These are phyloP conservation scores for Aspergillus novoparasiticus DNA, from an alignment of 2,329 filamentous ascomycete genomes.

Conservation along the genomic window DNA sequence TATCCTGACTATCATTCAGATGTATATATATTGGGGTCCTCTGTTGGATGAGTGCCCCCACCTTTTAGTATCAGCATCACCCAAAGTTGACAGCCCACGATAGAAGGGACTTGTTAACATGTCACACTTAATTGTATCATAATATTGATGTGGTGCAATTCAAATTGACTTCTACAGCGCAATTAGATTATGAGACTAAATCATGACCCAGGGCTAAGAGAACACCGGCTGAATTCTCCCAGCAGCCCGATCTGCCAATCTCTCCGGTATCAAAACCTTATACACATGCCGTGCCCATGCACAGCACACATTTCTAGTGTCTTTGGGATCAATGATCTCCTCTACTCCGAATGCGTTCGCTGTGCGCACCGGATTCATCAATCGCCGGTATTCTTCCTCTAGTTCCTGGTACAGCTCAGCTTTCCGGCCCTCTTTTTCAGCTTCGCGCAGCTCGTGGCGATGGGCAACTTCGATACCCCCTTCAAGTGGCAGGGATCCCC, in stretches of 20 bases:
- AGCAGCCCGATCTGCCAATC: conserved; percentile 47
- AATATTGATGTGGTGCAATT: not conserved
- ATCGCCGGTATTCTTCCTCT: conserved; percentile 60
- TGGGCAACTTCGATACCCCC: conserved; percentile 68
- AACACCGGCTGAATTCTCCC: conserved; percentile 49
- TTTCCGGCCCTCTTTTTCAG: conserved; percentile 53
- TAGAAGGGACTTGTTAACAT: not conserved
- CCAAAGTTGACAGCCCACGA: too few species aligned
- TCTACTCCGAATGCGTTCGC: conserved; percentile 66
- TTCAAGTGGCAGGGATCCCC: conserved; percentile 64
- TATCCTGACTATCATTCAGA: not conserved
- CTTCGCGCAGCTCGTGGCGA: conserved; percentile 60
- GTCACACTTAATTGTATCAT: not conserved
- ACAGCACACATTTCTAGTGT: conserved; percentile 58
- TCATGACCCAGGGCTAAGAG: conserved; percentile 42
- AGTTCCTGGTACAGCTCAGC: conserved; percentile 58
- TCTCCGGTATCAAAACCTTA: conserved; percentile 53
- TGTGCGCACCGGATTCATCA: conserved; percentile 67
- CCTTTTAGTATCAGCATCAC: too few species aligned
- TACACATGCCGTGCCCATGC: conserved; percentile 62
- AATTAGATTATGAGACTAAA: not conserved
- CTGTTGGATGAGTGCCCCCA: not conserved
- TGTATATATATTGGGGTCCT: not conserved
- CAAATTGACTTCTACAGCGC: not conserved
- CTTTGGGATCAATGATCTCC: conserved; percentile 66